Evolutionary conservation across 176 grass and related monocot genomes (phyloP).

Genomic region (Cenchrus americanus): DNA sequence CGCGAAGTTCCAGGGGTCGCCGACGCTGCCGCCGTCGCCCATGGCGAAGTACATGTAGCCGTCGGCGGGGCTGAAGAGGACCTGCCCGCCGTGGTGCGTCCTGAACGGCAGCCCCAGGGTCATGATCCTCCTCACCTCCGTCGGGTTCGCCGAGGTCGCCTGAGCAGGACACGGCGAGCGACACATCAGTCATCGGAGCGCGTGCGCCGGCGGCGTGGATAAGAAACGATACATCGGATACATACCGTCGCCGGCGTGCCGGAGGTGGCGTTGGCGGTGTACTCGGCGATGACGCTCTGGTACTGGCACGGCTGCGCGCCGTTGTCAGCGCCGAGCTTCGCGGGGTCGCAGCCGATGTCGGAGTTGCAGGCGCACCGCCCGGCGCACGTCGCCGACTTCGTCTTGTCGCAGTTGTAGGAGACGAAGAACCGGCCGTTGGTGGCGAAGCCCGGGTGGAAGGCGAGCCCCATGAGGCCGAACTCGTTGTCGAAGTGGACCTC

Average conservation of each 20-base stretch:
- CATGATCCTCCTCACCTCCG: conserved; percentile 75
- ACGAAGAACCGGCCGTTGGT: conserved; percentile 89
- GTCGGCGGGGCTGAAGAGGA: conserved; percentile 71
- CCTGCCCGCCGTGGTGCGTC: conserved; percentile 76
- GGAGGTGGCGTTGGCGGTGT: conserved; percentile 68
- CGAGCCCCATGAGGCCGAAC: conserved; percentile 66
- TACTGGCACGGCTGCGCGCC: conserved; percentile 75
- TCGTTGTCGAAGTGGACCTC: conserved; percentile 67
- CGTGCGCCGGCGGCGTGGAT: no score
- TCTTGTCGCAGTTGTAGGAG: conserved; percentile 92
- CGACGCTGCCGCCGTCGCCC: conserved; percentile 78
- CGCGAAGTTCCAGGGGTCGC: conserved; percentile 95
- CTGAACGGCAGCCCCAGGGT: conserved; percentile 82
- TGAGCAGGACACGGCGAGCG: conserved; percentile 4
- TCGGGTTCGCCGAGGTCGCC: conserved; percentile 63
- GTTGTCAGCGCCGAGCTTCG: conserved; percentile 59
- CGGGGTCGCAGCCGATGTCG: conserved; percentile 76
- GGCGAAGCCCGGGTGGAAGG: conserved; percentile 80
- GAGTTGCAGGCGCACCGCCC: conserved; percentile 94
- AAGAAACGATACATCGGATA: conserved; percentile 4
- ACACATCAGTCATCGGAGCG: neutral
- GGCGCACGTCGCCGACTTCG: conserved; percentile 58
- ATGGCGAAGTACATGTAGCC: conserved; percentile 94
- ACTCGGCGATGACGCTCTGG: conserved; percentile 83
- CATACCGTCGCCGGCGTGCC: conserved; percentile 63